Base-by-base conservation (phyloP, 441 rosid species). In the Populus hybrid region DNA sequence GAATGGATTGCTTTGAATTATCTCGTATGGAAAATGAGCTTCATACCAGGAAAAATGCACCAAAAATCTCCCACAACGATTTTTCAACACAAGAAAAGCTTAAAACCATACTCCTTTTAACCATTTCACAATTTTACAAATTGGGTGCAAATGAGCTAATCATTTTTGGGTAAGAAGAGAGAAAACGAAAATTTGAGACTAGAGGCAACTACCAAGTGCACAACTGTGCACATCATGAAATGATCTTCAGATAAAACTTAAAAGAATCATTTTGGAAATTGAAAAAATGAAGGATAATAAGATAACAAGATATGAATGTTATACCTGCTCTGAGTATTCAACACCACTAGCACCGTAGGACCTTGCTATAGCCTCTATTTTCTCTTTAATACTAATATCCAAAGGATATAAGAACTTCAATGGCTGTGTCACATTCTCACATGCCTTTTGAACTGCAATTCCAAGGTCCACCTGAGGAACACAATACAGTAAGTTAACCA, bases 261-360 rank as follows among this genome's bases (percentile, higher is more conserved):
- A 35, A 35, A 35, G 28, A 5, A 18, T 4, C 21, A 50, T 8
- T 23, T 2, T 3, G 18, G 21, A 42, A 67, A 72, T 32, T n/a
- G 23, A 74, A 30, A 70, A 42, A 70, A 8, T 50, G 57, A 50
- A 50, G 5, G 57, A 14, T 50, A 50, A 1, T 4, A 46, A 14
- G 2, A 38, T 38, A 38, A 38, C 46, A 38, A 38, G 46, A 5
- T 14, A 50, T 50, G 46, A 67, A 73, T 70, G 57, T 28, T 30
- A 81, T 82, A 95, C 99, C 98, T 92, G 97, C 72, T 93, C 97
- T 21, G 98, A 89, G 87, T 89, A 95, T 76, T 92, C 97, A 11
- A 95, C 98, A 64, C 94, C 90, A 23, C 87, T 88, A 78, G 99
- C 99, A 82, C 99, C 99, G 61, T 95, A 94, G 9, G 99, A 95